phyloP scores from a whole-genome alignment of 2,329 filamentous ascomycete species.

The Fusarium incarnatum region DNA sequence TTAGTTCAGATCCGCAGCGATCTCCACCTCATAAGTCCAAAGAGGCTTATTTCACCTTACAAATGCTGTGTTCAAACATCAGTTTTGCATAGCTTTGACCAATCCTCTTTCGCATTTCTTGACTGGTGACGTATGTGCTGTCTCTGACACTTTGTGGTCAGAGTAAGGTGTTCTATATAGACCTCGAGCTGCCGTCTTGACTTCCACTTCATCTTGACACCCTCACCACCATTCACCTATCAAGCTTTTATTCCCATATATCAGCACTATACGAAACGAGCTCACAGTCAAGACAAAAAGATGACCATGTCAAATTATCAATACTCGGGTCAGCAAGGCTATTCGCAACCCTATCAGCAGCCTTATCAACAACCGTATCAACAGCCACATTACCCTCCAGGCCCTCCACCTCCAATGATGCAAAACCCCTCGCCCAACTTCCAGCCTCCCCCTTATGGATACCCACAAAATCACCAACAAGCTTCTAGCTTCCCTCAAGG shows the following conservation, averaged over 20 bases:
- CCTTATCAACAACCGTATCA: not conserved
- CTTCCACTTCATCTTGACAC: not conserved
- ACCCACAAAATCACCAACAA: not conserved
- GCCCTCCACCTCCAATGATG: not conserved
- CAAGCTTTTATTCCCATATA: not conserved
- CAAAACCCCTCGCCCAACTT: not conserved
- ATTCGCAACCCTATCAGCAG: not conserved
- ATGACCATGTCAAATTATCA: not conserved
- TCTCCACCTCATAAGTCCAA: not conserved
- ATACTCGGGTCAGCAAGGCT: not conserved
- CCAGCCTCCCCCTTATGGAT: fast-evolving
- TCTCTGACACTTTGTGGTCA: not conserved
- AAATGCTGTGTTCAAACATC: not conserved
- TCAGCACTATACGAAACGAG: not conserved
- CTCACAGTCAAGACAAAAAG: fast-evolving
- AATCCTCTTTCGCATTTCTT: not conserved
- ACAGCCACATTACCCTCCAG: not conserved
- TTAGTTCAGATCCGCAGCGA: not conserved
- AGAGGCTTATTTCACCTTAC: not conserved
- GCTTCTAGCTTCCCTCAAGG: not conserved
- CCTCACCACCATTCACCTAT: fast-evolving
- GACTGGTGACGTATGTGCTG: not conserved
- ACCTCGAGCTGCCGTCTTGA: not conserved
- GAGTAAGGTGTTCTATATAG: not conserved
- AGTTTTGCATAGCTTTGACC: not conserved